Base-by-base conservation (phyloP, 371 early-diverging fungal genomes). In the Lichtheimia ramosa region DNA sequence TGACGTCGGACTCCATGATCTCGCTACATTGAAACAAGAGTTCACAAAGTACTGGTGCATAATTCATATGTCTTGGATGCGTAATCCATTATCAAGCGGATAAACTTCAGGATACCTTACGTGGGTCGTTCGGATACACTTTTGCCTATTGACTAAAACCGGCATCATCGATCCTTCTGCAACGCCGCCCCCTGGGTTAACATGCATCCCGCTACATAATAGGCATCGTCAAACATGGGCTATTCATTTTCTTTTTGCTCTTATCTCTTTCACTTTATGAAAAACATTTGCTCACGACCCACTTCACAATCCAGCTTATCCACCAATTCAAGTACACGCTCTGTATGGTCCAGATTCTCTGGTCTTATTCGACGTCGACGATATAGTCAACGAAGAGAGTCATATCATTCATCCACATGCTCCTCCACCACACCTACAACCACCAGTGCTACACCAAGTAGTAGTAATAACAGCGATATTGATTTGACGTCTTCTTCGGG, bases 281-380 rank as follows among this genome's bases (percentile, higher is more conserved):
- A 20, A 15, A 34, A 53, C 3, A 16, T 40, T 18, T 53, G 40
- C 8, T 18, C 40, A 0, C 40, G 40, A 15, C 28, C 53, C 7
- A 53, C 20, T 39, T 28, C 40, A 8, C 20, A 39, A 53, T 39
- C 53, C n/a, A 27, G 40, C 40, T 39, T 40, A 34, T 53, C 53
- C 14, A 40, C 20, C 18, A 53, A 40, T 40, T 34, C 34, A 34
- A 34, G 34, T 34, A 34, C 34, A 4, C 34, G 34, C 34, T 34
- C 34, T 34, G 23, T 53, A 40, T 40, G 53, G 53, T 39, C 53
- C 28, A 53, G 53, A 21, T 53, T 53, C 40, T 53, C 53, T 12
- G 21, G 28, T 8, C 13, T 40, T 5, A 39, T 53, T 15, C 27
- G 23, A 20, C 53, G 12, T 39, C 25, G 25, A 34, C 28, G 2